Evolutionary conservation across 2,329 filamentous ascomycete genomes (phyloP).

Genomic region (Hypoxylon sp.): DNA sequence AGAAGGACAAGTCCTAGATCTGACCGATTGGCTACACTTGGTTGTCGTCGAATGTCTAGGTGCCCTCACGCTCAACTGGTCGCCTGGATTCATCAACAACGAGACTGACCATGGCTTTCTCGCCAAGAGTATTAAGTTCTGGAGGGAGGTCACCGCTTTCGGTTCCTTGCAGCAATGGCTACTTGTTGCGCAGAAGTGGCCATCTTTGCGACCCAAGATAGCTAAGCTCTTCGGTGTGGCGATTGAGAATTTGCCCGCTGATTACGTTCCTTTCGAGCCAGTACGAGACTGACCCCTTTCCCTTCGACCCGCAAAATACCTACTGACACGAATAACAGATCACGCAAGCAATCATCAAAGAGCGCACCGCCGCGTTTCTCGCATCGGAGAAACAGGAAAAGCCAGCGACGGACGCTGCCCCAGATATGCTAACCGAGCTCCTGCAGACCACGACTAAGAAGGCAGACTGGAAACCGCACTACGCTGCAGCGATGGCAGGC

Average conservation of each 20-base stretch:
- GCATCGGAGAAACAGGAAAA: conserved; percentile 14
- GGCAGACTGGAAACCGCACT: conserved; percentile 27
- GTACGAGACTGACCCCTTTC: conserved; percentile 3
- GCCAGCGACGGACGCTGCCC: neutral
- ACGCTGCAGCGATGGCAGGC: conserved; percentile 21
- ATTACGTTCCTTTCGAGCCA: conserved; percentile 27
- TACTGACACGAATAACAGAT: conserved; percentile 4
- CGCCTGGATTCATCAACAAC: conserved; percentile 27
- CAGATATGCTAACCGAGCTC: conserved; percentile 31
- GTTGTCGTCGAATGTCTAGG: conserved; percentile 30
- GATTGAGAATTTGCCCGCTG: conserved; percentile 16
- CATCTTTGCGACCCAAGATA: conserved; percentile 16
- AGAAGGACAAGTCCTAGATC: conserved; percentile 20
- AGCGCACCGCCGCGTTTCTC: conserved; percentile 21
- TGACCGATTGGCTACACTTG: conserved; percentile 23
- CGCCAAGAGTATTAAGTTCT: conserved; percentile 16
- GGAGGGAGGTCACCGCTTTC: conserved; percentile 26
- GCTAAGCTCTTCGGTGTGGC: conserved; percentile 22
- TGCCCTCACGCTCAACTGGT: conserved; percentile 30
- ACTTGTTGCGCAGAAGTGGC: conserved; percentile 21
- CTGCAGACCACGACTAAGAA: conserved; percentile 24
- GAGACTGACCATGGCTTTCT: conserved; percentile 21
- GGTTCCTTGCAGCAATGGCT: conserved; percentile 23
- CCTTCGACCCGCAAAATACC: no score
- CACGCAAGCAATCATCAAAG: conserved; percentile 17